A percentile compares a stretch with the other conserved stretches of the same genome.
phyloP scores from a whole-genome alignment of 345 rosid species.

The Cardamine resedifolia region DNA sequence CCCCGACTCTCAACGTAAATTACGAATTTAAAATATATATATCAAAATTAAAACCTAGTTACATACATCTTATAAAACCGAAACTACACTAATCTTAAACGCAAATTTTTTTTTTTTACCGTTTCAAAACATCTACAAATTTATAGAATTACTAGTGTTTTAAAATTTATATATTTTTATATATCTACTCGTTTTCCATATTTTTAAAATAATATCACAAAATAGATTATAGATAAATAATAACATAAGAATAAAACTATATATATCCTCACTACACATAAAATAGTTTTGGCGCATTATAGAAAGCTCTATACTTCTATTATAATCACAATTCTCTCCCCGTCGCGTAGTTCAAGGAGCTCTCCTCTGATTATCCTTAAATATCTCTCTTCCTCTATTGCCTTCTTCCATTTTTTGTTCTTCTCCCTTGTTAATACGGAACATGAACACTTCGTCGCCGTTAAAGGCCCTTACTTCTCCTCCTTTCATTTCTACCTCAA shows the following conservation, averaged over 20 bases:
- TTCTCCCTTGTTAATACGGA: slow-evolving; percentile 8
- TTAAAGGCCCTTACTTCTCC: slow-evolving; percentile 17
- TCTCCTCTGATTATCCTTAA: slow-evolving; percentile 20
- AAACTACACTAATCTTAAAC: background rate
- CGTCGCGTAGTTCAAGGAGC: slow-evolving; percentile 29
- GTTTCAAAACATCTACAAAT: background rate
- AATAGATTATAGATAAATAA: background rate
- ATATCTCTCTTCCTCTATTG: background rate
- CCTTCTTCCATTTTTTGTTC: background rate
- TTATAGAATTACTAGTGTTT: background rate
- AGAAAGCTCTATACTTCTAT: background rate
- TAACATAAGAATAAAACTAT: background rate
- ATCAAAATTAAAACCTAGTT: background rate
- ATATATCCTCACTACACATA: background rate
- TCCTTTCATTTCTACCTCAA: slow-evolving; percentile 24
- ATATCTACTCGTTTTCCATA: background rate
- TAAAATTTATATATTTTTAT: too few relatives aligned
- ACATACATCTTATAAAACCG: too few relatives aligned
- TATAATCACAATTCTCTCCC: slow-evolving; percentile 8
- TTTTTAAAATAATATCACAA: background rate
- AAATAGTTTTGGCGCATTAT: slow-evolving; percentile 11
- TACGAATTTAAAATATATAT: background rate
- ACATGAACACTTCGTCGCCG: slow-evolving; percentile 30
- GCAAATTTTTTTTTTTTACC: background rate
- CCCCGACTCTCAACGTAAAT: background rate